Percentiles rank a stretch among this genome's conserved stretches.
Conservation (phyloP, 768 basidiomycete species). For the Leccinum arenicola region DNA sequence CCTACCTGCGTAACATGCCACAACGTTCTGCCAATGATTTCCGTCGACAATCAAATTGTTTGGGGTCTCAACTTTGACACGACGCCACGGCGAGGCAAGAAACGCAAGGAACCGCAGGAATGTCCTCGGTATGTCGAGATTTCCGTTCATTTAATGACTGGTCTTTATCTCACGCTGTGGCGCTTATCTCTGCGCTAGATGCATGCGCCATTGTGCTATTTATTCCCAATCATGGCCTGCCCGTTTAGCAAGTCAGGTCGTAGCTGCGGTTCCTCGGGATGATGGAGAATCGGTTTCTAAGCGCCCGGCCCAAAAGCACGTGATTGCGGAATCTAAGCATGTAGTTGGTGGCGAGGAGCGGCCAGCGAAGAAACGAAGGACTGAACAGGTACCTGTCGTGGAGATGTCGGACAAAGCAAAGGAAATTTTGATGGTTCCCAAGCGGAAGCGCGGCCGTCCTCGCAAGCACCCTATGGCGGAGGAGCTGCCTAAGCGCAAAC, state of each 20-base stretch:
- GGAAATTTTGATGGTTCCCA: constrained; percentile 30
- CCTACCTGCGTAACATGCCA: constrained; percentile 72
- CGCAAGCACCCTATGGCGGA: constrained; percentile 34
- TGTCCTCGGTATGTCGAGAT: constrained; percentile 62
- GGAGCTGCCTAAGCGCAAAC: constrained; percentile 33
- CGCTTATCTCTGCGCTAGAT: constrained; percentile 41
- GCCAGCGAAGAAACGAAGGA: constrained; percentile 50
- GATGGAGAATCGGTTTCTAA: constrained; percentile 36
- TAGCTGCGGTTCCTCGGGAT: constrained; percentile 48
- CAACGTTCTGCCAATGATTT: constrained; percentile 72
- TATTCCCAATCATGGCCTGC: constrained; percentile 71
- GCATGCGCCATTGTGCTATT: constrained; percentile 78
- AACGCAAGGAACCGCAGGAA: constrained; percentile 61
- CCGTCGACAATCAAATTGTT: constrained; percentile 70
- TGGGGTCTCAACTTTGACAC: constrained; percentile 63
- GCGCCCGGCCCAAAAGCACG: constrained; percentile 49
- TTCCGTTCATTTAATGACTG: constrained; percentile 22
- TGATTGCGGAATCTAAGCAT: constrained; percentile 56
- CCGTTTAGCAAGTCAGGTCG: constrained; percentile 49
- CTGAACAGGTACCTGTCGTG: constrained; percentile 31
- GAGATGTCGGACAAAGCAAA: constrained; percentile 35
- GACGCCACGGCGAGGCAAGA: constrained; percentile 43
- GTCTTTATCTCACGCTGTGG: constrained; percentile 13
- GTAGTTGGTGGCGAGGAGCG: constrained; percentile 42
- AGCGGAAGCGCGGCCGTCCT: constrained; percentile 34